Evolutionary conservation across 106 monocot genomes (phyloP), one percentile per base, ranked within the genome.

Genomic region (Dioscorea zingiberensis): DNA sequence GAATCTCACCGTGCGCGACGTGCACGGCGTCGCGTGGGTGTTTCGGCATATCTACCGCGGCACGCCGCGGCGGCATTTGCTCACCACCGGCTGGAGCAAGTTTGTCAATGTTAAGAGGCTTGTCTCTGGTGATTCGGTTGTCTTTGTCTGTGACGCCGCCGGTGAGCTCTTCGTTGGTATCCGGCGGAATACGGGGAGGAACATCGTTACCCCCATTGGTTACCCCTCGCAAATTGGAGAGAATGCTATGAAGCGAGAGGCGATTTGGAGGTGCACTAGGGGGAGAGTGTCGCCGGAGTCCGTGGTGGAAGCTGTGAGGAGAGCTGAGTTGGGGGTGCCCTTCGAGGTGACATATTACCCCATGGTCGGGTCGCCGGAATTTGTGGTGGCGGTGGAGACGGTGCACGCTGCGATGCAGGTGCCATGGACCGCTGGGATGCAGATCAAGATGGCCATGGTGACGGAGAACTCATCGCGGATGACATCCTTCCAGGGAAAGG

Each of bases 1-100:
- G 78, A 73, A 7, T 49, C 30, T 93, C 44, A 17, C 3, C 13
- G 22, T 82, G 12, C 14, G 15, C 15, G 92, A 92, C 44, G 58
- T 85, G 28, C 81, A 84, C 22, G 92, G 87, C 13, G 58, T 3
- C 7, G n/a, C 3, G 13, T 92, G 84, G 81, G 22, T 72, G 49
- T 92, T 92, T 65, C 69, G 82, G 46, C 87, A 92, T 73, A 80
- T 92, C 51, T 92, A 71, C 60, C 81, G 91, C 16, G 87, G 91
- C 16, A 77, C 84, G 4, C 91, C 91, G 1, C 62, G 71, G 38
- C 65, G 87, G 12, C 84, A 92, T 63, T 72, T 92, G 1, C 73
- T 92, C 56, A 87, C 91, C 47, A 84, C 92, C 30, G 87, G 87
- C 7, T 92, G 92, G 92, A 76, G 76, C 66, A 70, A 64, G 71